Evolutionary conservation across 2,329 filamentous ascomycete species (phyloP).

Genomic region (Ophiosphaerella korrae): DNA sequence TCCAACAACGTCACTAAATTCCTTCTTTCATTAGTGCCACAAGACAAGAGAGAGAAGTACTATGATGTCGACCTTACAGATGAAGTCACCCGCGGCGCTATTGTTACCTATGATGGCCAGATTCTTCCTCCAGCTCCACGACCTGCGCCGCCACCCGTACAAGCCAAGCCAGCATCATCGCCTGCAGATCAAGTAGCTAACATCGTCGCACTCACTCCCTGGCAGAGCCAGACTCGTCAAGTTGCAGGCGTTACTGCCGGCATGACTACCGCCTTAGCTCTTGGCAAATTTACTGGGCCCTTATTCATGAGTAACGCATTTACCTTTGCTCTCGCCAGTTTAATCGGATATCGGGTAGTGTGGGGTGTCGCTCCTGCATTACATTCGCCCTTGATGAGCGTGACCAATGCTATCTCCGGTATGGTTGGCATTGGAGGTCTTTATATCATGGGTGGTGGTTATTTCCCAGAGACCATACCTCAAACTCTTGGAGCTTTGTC

Average conservation of each 20-base stretch:
- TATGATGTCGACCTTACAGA: slow-evolving; percentile 82
- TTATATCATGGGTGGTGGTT: slow-evolving; percentile 84
- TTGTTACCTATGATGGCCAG: slow-evolving; percentile 78
- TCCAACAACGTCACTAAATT: slow-evolving; percentile 95
- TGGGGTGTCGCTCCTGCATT: slow-evolving; percentile 85
- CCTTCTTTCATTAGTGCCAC: slow-evolving; percentile 78
- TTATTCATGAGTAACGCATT: slow-evolving; percentile 89
- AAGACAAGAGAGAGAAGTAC: slow-evolving; percentile 76
- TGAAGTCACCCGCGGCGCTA: slow-evolving; percentile 83
- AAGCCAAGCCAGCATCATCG: slow-evolving; percentile 49
- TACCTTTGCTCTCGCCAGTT: slow-evolving; percentile 79
- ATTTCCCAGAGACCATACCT: slow-evolving; percentile 67
- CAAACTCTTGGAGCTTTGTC: slow-evolving; percentile 78
- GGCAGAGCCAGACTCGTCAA: slow-evolving; percentile 78
- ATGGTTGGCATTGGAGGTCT: slow-evolving; percentile 87
- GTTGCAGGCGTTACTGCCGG: slow-evolving; percentile 75
- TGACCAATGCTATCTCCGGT: slow-evolving; percentile 90
- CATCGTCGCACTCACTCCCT: slow-evolving; percentile 74
- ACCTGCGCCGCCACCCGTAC: slow-evolving; percentile 64
- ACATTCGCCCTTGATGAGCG: slow-evolving; percentile 89
- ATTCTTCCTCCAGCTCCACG: slow-evolving; percentile 77
- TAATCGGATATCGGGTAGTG: slow-evolving; percentile 86
- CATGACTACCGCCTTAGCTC: slow-evolving; percentile 74
- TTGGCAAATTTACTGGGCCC: slow-evolving; percentile 79
- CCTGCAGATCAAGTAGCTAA: slow-evolving; percentile 55